These are phyloP conservation scores for Coniochaeta sp. DNA, from an alignment of 2,329 filamentous ascomycete species.

Conservation along the genomic window DNA sequence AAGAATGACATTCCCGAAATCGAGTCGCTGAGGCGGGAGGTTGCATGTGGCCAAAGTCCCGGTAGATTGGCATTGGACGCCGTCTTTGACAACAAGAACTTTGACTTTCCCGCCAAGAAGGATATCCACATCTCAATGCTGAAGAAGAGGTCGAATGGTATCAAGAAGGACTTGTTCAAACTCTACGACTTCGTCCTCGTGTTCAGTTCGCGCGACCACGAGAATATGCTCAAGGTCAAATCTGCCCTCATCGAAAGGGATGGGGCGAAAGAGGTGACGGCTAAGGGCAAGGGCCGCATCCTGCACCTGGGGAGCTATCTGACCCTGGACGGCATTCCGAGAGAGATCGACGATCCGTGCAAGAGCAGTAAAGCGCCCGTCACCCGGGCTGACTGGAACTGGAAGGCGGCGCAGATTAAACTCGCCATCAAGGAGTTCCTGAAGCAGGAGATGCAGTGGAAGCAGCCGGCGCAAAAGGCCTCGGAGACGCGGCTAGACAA, in stretches of 20 bases:
- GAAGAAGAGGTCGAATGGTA: constrained; percentile 9
- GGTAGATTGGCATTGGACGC: constrained; percentile 9
- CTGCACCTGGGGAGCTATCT: constrained; percentile 18
- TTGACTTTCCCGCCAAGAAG: constrained; percentile 13
- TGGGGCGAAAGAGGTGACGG: background rate
- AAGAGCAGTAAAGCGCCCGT: constrained; percentile 1
- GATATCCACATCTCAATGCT: constrained; percentile 6
- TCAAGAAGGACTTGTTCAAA: constrained; percentile 13
- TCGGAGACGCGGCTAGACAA: background rate
- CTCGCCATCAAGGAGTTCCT: constrained; percentile 14
- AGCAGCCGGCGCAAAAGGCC: constrained; percentile 4
- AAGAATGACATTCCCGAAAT: constrained; percentile 10
- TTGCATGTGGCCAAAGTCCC: constrained; percentile 7
- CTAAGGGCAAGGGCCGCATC: constrained; percentile 13
- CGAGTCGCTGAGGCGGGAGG: constrained; percentile 11
- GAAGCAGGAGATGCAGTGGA: constrained; percentile 15
- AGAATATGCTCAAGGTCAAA: constrained; percentile 16
- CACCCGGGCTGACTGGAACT: constrained; percentile 13
- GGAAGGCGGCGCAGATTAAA: constrained; percentile 14
- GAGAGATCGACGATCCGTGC: constrained; percentile 5
- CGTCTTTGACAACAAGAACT: constrained; percentile 17
- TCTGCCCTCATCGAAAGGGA: constrained; percentile 9
- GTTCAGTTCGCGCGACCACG: constrained; percentile 17
- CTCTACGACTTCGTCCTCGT: constrained; percentile 17
- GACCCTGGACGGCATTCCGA: constrained; percentile 1